Evolutionary conservation across 805 yeast species (phyloP).

Genomic region (Wickerhamomyces rabaulensis): DNA sequence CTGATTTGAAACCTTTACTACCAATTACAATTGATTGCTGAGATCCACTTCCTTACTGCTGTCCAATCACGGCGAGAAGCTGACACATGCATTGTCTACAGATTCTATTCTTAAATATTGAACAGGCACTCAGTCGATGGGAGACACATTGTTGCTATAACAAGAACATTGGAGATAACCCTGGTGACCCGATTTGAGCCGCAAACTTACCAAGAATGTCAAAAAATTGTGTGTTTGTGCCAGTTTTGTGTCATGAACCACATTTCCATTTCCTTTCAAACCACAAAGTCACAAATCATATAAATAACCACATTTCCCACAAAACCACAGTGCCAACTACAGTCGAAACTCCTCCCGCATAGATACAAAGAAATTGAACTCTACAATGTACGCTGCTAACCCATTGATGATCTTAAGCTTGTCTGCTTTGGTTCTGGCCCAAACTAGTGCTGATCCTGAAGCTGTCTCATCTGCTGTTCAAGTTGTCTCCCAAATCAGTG

Average conservation of each 20-base stretch:
- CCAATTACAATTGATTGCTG: too few relatives aligned
- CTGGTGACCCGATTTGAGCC: neutral
- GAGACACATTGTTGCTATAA: too few relatives aligned
- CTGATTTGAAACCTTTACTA: too few relatives aligned
- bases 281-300: neutral
- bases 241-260: neutral
- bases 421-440: conserved; percentile 21
- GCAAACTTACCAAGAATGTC: neutral
- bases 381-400: neutral
- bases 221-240: neutral
- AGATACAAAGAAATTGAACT: neutral
- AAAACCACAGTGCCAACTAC: neutral
- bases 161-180: too few relatives aligned
- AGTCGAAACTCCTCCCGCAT: neutral
- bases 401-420: conserved; percentile 8
- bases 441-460: conserved; percentile 1
- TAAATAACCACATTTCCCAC: neutral
- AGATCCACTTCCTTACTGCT: too few relatives aligned
- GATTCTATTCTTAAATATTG: too few relatives aligned
- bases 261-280: neutral
- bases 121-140: too few relatives aligned
- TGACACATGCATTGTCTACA: too few relatives aligned
- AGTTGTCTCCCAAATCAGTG: conserved; percentile 15
- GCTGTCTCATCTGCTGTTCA: conserved; percentile 22
- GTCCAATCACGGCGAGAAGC: too few relatives aligned